phyloP scores from a whole-genome alignment of 2,329 filamentous ascomycete species.

The Fusarium sp. region DNA sequence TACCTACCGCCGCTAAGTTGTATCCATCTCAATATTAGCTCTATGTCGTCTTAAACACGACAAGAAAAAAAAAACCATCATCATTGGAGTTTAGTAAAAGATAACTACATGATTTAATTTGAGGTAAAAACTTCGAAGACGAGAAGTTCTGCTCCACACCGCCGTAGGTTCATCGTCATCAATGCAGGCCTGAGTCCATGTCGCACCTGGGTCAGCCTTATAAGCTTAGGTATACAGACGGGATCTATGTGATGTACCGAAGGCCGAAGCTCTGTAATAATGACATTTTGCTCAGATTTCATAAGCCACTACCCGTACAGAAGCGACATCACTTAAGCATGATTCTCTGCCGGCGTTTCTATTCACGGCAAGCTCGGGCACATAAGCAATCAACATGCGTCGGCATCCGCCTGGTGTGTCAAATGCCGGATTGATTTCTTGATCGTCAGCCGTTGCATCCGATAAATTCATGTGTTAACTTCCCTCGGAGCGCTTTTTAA shows the following conservation, averaged over 20 bases:
- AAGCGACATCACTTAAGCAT: constrained; percentile 24
- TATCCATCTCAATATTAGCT: not conserved
- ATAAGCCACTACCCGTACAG: not conserved
- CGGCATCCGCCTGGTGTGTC: constrained; percentile 21
- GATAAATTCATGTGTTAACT: constrained; percentile 26
- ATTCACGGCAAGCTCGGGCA: constrained; percentile 42
- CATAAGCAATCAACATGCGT: constrained; percentile 12
- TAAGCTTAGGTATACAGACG: not conserved
- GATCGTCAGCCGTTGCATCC: constrained; percentile 41
- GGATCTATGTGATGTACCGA: not conserved
- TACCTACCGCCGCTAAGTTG: too few relatives aligned
- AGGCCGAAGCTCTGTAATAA: constrained; percentile 12
- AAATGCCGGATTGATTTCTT: constrained; percentile 28
- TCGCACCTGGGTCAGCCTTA: constrained; percentile 17
- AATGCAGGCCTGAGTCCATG: constrained; percentile 10
- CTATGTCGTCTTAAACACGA: too few relatives aligned
- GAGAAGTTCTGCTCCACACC: not conserved
- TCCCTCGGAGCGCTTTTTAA: constrained; percentile 25
- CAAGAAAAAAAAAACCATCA: too few relatives aligned
- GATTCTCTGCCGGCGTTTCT: not conserved
- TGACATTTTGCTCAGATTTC: constrained; percentile 26
- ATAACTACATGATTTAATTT: not conserved
- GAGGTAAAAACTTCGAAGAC: not conserved
- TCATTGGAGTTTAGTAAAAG: not conserved
- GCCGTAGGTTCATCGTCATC: constrained; percentile 4